Base-by-base conservation (phyloP, 352 stramenopile genomes). In the Phytophthora kernoviae region DNA sequence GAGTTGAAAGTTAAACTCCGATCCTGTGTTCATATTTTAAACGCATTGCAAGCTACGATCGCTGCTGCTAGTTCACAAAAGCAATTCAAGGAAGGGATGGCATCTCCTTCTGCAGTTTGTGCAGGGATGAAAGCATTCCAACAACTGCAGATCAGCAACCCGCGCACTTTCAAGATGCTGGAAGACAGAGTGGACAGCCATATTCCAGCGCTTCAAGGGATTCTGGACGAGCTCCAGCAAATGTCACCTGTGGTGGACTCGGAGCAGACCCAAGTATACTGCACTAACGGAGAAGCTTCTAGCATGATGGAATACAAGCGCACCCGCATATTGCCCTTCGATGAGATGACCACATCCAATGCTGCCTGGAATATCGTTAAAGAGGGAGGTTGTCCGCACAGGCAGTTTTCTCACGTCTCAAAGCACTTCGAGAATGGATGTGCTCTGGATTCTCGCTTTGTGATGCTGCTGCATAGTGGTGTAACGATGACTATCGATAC, bases 361-460 rank as follows among this genome's bases (percentile, higher is more conserved):
- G 39, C 20, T 18, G 51, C 21, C 2, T 58, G 51, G 51, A 36
- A 6, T 18, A 43, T 49, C 39, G 27, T 58, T 10, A 1, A 44
- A 11, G 14, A 36, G 15, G 51, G 51, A 34, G 41, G 40, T 8
- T n/a, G 26, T 0, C 18, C 51, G 6, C 39, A 50, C 15, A 50
- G 36, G 15, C 50, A 58, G 26, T 15, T 6, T n/a, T 58, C 26
- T 14, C 34, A 26, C 4, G 41, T 58, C 20, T 15, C 45, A 3
- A 58, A 24, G 17, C 39, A 17, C 11, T 58, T 41, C 3, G 21
- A 51, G 18, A 41, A 51, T n/a, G 20, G 21, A n/a, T 20, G 36
- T 21, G 40, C 51, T 4, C 8, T 43, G 6, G 30, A 44, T 34
- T 58, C 39, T 17, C 51, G 51, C 26, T 50, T 51, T 30, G 39